Conservation (phyloP, 2,329 filamentous ascomycete species). For the Neofusicoccum umdonicola region DNA sequence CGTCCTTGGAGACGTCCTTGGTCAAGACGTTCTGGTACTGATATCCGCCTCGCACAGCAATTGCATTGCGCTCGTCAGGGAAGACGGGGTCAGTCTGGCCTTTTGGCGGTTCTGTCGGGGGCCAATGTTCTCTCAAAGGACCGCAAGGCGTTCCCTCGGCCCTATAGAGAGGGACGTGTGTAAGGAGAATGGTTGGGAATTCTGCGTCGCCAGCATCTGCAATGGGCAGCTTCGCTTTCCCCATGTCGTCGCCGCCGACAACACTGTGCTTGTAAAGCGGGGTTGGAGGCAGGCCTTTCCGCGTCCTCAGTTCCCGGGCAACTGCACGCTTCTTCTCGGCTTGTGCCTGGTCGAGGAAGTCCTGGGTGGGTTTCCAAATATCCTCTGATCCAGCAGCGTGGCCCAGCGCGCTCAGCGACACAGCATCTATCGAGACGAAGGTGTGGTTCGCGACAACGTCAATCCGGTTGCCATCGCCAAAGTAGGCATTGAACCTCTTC, state of each 20-base stretch:
- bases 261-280: constrained; percentile 58
- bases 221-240: constrained; percentile 30
- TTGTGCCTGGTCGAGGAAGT: constrained; percentile 71
- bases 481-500: constrained; percentile 80
- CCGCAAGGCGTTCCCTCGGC: constrained; percentile 82
- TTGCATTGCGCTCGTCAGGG: constrained; percentile 71
- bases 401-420: constrained; percentile 77
- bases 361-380: constrained; percentile 73
- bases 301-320: constrained; percentile 64
- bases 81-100: constrained; percentile 55
- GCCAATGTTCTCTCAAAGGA: constrained; percentile 78
- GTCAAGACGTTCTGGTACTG: constrained; percentile 96
- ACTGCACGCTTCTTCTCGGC: constrained; percentile 65
- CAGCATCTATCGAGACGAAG: constrained; percentile 85
- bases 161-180: constrained; percentile 87
- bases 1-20: constrained; percentile 68
- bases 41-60: constrained; percentile 75
- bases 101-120: constrained; percentile 62
- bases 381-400: constrained; percentile 51
- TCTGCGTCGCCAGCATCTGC: constrained; percentile 52
- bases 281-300: constrained; percentile 59
- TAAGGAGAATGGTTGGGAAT: constrained; percentile 83
- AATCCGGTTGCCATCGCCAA: constrained; percentile 87
- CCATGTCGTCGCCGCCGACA: constrained; percentile 53
- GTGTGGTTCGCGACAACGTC: constrained; percentile 94